Conservation (phyloP, 2,329 filamentous ascomycete species). For the Cercospora zeina region DNA sequence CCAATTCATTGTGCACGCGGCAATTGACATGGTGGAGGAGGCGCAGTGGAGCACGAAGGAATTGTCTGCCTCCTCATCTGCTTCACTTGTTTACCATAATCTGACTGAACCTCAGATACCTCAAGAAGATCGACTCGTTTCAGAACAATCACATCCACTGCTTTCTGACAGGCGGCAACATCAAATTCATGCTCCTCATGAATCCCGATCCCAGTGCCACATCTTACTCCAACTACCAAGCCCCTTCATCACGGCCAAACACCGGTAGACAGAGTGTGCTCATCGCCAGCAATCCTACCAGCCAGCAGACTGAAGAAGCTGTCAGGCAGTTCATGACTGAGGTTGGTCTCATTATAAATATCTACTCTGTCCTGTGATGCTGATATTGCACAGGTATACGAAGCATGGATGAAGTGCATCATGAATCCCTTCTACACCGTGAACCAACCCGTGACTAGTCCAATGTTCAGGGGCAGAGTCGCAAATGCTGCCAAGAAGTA, state of each 20-base stretch:
- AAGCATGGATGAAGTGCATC: slow-evolving; percentile 92
- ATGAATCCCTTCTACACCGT: slow-evolving; percentile 95
- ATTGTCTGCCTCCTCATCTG: slow-evolving; percentile 58
- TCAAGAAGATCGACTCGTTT: slow-evolving; percentile 96
- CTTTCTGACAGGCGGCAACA: slow-evolving; percentile 88
- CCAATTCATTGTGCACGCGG: slow-evolving; percentile 94
- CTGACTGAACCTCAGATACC: slow-evolving; percentile 62
- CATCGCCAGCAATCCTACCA: slow-evolving; percentile 68
- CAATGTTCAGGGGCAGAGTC: slow-evolving; percentile 79
- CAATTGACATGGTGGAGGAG: slow-evolving; percentile 92
- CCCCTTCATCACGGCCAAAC: slow-evolving; percentile 34
- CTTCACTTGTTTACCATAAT: neutral
- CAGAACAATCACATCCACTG: slow-evolving; percentile 89
- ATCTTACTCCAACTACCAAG: slow-evolving; percentile 38
- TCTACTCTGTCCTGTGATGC: neutral
- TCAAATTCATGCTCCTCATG: slow-evolving; percentile 92
- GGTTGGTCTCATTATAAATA: slow-evolving; percentile 27
- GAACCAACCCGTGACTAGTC: slow-evolving; percentile 82
- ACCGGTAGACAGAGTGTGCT: slow-evolving; percentile 40
- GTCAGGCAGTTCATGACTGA: slow-evolving; percentile 93
- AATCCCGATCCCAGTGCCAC: slow-evolving; percentile 61
- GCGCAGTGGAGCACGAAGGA: slow-evolving; percentile 87
- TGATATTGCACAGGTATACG: slow-evolving; percentile 64
- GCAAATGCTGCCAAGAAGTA: slow-evolving; percentile 82
- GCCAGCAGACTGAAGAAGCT: slow-evolving; percentile 89